Conservation (phyloP, 768 basidiomycete genomes). For the Termitomyces sp. region DNA sequence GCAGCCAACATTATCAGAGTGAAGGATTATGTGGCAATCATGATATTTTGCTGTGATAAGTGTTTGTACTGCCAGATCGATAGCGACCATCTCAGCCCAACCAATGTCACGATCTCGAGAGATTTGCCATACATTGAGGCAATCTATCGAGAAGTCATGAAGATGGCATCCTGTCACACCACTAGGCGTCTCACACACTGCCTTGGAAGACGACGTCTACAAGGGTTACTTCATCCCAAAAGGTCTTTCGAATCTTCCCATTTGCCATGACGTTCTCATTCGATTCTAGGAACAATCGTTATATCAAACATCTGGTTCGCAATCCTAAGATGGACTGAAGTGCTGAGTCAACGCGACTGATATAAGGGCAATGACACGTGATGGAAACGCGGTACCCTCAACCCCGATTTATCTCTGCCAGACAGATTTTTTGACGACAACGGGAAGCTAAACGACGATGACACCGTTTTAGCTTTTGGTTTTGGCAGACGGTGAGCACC, state of each 20-base stretch:
- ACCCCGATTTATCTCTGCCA: conserved; percentile 50
- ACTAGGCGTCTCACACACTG: conserved; percentile 17
- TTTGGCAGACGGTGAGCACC: too few relatives aligned
- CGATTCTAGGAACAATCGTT: conserved; percentile 13
- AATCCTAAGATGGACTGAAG: background rate
- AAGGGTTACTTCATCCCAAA: too few relatives aligned
- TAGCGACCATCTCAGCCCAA: too few relatives aligned
- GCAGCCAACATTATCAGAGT: too few relatives aligned
- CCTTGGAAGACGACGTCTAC: too few relatives aligned
- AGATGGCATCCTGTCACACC: too few relatives aligned
- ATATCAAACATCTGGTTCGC: conserved; percentile 20
- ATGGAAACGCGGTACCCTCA: conserved; percentile 45
- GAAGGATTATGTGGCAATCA: too few relatives aligned
- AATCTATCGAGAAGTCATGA: conserved; percentile 33
- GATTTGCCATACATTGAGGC: conserved; percentile 40
- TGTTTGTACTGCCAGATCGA: too few relatives aligned
- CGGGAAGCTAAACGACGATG: conserved; percentile 22
- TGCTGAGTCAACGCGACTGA: background rate
- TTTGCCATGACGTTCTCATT: background rate
- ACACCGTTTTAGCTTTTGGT: conserved; percentile 22
- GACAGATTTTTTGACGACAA: conserved; percentile 46
- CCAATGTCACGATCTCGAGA: too few relatives aligned
- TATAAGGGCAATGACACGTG: conserved; percentile 43
- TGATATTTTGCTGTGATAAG: too few relatives aligned
- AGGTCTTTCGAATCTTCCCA: background rate